Percentiles rank a stretch among this genome's conserved stretches.
phyloP scores from a whole-genome alignment of 148 eudicot species.

The Chenopodium berlandieri region DNA sequence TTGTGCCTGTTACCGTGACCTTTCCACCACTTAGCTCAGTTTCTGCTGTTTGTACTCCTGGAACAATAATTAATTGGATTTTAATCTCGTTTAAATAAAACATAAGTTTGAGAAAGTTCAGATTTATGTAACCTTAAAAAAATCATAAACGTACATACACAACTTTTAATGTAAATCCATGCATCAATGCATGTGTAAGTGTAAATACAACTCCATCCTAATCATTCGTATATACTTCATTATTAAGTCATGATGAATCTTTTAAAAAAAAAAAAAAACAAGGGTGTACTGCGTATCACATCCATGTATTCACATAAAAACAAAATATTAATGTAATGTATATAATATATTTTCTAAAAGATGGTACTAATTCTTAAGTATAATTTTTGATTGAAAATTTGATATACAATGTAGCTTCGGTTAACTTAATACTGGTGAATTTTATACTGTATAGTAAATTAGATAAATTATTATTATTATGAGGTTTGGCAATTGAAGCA shows the following conservation, averaged over 20 bases:
- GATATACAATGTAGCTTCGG: neutral
- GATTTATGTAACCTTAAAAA: too few species aligned
- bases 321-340: neutral
- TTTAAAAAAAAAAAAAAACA: too few species aligned
- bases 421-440: neutral
- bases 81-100: neutral
- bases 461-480: too few species aligned
- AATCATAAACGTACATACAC: neutral
- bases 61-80: neutral
- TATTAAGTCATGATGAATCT: neutral
- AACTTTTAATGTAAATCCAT: neutral
- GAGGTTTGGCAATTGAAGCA: neutral
- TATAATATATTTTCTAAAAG: too few species aligned
- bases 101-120: neutral
- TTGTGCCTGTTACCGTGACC: constrained; percentile 84
- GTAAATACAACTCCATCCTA: neutral
- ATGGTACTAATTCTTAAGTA: neutral
- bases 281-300: too few species aligned
- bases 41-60: constrained; percentile 82
- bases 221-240: neutral
- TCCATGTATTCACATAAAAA: neutral
- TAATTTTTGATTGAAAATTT: too few species aligned
- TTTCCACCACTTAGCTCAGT: constrained; percentile 70
- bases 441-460: too few species aligned
- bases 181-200: neutral